Percentiles rank a stretch among this genome's conserved stretches.
Conservation (phyloP, 1,284 basidiomycete genomes). For the Papiliotrema laurentii region DNA sequence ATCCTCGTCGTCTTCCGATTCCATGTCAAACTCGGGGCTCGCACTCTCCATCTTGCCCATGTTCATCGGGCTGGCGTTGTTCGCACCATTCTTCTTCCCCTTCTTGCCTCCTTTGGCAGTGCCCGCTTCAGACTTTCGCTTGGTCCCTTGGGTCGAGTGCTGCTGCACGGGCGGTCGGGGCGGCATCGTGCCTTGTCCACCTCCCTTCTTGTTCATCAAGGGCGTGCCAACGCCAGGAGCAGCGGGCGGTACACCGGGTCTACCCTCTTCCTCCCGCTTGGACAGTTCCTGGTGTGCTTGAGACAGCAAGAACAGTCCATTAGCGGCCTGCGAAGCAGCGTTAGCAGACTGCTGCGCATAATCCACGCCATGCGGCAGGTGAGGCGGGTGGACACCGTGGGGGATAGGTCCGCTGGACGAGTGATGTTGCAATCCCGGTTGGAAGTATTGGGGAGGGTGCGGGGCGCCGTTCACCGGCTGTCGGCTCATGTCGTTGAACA, state of each 20-base stretch:
- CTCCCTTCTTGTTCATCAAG: slow-evolving; percentile 47
- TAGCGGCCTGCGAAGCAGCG: slow-evolving; percentile 59
- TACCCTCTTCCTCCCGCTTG: slow-evolving; percentile 71
- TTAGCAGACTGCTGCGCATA: slow-evolving; percentile 46
- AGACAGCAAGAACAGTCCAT: slow-evolving; percentile 85
- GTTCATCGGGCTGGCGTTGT: background rate
- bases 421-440: slow-evolving; percentile 10
- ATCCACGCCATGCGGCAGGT: slow-evolving; percentile 25
- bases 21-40: slow-evolving; percentile 24
- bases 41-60: slow-evolving; percentile 19
- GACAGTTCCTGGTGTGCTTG: slow-evolving; percentile 93
- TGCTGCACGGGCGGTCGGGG: background rate
- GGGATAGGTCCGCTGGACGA: slow-evolving; percentile 7
- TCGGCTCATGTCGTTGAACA: slow-evolving; percentile 53
- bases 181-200: background rate
- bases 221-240: too few relatives aligned
- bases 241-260: too few relatives aligned
- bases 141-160: slow-evolving; percentile 13
- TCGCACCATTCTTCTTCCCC: slow-evolving; percentile 37
- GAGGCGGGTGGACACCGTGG: slow-evolving; percentile 10
- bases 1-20: slow-evolving; percentile 44
- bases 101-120: slow-evolving; percentile 35
- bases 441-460: slow-evolving; percentile 7
- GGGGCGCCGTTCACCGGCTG: slow-evolving; percentile 8
- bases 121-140: slow-evolving; percentile 31